Conservation (phyloP, 352 stramenopile genomes). For the Thraustotheca clavata region DNA sequence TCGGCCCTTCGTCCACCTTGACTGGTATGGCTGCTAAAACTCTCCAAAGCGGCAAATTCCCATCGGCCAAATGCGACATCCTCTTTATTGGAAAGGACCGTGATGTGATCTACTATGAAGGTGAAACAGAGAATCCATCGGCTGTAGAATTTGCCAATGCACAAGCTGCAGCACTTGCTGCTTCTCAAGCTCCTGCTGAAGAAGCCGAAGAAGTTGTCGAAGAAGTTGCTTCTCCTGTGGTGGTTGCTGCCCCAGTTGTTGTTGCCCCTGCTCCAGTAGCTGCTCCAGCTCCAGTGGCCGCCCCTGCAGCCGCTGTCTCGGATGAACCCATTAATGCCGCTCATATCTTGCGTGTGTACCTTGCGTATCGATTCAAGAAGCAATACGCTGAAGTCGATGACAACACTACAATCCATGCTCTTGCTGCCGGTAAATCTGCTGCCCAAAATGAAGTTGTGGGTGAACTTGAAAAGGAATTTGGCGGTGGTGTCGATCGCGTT, state of each 20-base stretch:
- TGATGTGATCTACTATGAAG: constrained; percentile 71
- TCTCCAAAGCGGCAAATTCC: constrained; percentile 55
- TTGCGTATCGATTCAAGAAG: constrained; percentile 73
- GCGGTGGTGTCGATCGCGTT: constrained; percentile 51
- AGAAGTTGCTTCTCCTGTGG: constrained; percentile 12
- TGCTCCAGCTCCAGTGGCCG: constrained; percentile 11
- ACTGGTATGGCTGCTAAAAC: constrained; percentile 80
- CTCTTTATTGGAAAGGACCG: constrained; percentile 80
- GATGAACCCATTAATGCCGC: constrained; percentile 57
- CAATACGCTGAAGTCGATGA: constrained; percentile 51
- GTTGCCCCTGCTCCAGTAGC: constrained; percentile 10
- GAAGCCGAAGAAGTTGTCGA: constrained; percentile 22
- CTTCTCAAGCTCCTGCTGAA: neutral
- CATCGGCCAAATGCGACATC: constrained; percentile 46
- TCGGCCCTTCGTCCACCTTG: constrained; percentile 68
- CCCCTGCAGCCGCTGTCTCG: constrained; percentile 24
- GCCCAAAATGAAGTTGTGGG: constrained; percentile 85
- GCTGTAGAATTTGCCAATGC: constrained; percentile 50
- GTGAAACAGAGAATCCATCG: constrained; percentile 51
- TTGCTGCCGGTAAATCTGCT: constrained; percentile 77
- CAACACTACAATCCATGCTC: constrained; percentile 66
- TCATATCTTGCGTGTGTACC: constrained; percentile 63
- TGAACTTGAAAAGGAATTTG: constrained; percentile 84
- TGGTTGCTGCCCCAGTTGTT: constrained; percentile 18
- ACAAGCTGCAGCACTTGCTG: constrained; percentile 10